These are phyloP conservation scores for Pelargonium cotyledonis DNA, from an alignment of 441 rosid species.

Conservation along the genomic window DNA sequence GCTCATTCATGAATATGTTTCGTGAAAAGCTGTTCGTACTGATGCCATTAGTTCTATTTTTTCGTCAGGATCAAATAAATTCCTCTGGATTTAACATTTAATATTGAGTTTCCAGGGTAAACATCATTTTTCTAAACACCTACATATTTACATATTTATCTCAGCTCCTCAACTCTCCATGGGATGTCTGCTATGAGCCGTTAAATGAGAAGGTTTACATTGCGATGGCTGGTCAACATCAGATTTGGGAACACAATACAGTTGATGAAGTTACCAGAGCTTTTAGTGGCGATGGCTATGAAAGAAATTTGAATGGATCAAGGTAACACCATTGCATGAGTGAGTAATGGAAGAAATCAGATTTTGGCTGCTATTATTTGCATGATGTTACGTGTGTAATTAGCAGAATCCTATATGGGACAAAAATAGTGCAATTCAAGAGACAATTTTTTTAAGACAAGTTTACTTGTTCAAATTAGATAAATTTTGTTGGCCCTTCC, in stretches of 20 bases:
- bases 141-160: conserved; percentile 13
- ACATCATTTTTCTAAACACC: conserved; percentile 15
- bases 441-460: neutral
- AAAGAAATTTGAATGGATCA: conserved; percentile 89
- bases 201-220: conserved; percentile 65
- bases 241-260: conserved; percentile 81
- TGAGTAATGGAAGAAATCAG: neutral
- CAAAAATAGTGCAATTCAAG: neutral
- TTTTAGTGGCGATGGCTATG: conserved; percentile 91
- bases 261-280: conserved; percentile 58
- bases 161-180: conserved; percentile 94
- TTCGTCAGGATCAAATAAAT: conserved; percentile 9
- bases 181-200: conserved; percentile 86
- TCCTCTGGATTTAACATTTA: neutral
- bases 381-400: neutral
- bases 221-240: conserved; percentile 99
- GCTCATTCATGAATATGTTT: conserved; percentile 1
- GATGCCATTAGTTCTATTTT: neutral
- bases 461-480: neutral
- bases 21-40: neutral
- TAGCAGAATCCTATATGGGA: neutral
- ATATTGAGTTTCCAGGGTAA: conserved; percentile 9
- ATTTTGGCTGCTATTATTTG: neutral
- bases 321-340: conserved; percentile 34
- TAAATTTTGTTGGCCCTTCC: neutral